Base-by-base conservation (phyloP, 139 green algal species). In the Deuterostichococcus epilithicus region DNA sequence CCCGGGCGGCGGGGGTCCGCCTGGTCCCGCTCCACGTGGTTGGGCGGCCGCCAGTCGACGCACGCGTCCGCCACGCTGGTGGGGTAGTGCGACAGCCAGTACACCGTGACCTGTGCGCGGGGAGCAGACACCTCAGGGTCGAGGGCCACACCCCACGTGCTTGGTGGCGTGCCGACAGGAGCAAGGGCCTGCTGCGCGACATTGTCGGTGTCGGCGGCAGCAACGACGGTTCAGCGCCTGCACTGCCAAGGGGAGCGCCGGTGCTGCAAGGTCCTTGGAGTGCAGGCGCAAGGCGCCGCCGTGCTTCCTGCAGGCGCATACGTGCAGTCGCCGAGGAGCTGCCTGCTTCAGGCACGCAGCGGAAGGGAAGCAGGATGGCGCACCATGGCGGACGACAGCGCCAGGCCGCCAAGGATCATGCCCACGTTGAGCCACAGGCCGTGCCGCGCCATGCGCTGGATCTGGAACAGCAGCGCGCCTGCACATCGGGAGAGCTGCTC, bases 81-180 rank as follows among this genome's bases (percentile, higher is more conserved):
- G 13, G 82, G 76, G 76, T 87, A 87, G 76, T 87, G 82, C 1
- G 73, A 63, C 68, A 87, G 58, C 78, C 78, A 87, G 78, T 87
- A 87, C 0, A 30, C 34, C 20, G 69, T 78, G 10, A 73, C 81
- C 52, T 63, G 52, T 20, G 18, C 13, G 28, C 3, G 5, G 18
- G 28, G 42, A 52, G 10, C 52, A 23, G 52, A 3, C 20, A 28
- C 8, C 52, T 63, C 52, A n/a, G n/a, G n/a, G n/a, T n/a, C n/a
- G n/a, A n/a, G n/a, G n/a, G n/a, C n/a, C n/a, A n/a, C n/a, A n/a
- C n/a, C n/a, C n/a, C n/a, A n/a, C n/a, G n/a, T n/a, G n/a, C n/a
- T n/a, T n/a, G n/a, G n/a, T n/a, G n/a, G n/a, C n/a, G n/a, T n/a
- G n/a, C n/a, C n/a, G n/a, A n/a, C n/a, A n/a, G n/a, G n/a, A n/a